Evolutionary conservation across 352 stramenopile genomes (phyloP).

Genomic region (Globisporangium parvum): DNA sequence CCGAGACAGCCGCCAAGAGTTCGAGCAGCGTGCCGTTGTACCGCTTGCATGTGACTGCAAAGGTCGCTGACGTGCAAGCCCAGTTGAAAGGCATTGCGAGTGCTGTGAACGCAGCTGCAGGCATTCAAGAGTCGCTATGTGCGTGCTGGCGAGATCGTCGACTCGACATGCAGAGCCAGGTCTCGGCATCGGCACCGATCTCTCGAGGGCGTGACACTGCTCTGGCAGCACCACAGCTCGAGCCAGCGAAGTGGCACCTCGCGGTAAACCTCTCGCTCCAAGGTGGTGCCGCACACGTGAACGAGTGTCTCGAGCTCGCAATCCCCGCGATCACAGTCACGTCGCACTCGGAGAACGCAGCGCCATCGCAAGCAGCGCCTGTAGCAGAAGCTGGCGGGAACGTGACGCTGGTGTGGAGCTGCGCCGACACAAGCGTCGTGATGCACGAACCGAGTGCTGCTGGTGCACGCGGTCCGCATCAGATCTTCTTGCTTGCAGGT

Average conservation of each 20-base stretch:
- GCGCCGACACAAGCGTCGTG: slow-evolving; percentile 3
- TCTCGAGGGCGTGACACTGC: not conserved
- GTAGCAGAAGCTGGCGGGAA: slow-evolving; percentile 1
- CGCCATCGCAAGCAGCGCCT: not conserved
- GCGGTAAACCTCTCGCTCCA: not conserved
- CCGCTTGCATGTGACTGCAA: not conserved
- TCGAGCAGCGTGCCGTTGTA: slow-evolving; percentile 1
- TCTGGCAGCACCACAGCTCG: not conserved
- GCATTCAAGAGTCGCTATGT: not conserved
- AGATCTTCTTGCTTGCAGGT: slow-evolving; percentile 1
- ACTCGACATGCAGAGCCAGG: not conserved
- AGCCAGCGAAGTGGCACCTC: slow-evolving; percentile 7
- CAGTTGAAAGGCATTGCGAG: slow-evolving; percentile 6
- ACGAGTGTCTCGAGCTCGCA: slow-evolving; percentile 7
- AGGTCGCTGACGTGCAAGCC: slow-evolving; percentile 6
- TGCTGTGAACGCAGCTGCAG: not conserved
- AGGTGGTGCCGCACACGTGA: slow-evolving; percentile 5
- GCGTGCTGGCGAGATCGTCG: not conserved
- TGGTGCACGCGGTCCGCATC: not conserved
- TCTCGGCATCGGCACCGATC: not conserved
- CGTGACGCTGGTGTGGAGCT: slow-evolving; percentile 4
- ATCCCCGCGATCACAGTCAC: slow-evolving; percentile 9
- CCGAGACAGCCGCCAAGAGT: not conserved
- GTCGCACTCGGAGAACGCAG: not conserved
- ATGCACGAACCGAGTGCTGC: slow-evolving; percentile 1